phyloP scores from a whole-genome alignment of 495 filamentous ascomycete species.

The Glonium stellatum region DNA sequence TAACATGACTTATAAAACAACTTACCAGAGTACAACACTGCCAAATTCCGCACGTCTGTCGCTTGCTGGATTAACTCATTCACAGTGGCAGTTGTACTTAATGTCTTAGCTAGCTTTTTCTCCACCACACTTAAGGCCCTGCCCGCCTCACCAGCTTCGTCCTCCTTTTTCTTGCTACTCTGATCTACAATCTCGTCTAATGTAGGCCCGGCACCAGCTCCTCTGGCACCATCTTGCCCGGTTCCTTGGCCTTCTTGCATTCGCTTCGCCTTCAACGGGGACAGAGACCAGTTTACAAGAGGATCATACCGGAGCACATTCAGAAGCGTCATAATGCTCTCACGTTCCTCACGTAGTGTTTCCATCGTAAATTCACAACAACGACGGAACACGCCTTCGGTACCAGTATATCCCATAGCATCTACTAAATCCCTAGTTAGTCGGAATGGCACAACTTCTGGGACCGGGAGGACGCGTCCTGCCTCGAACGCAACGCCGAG shows the following conservation, averaged over 20 bases:
- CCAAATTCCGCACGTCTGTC: conserved; percentile 85
- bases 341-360: conserved; percentile 82
- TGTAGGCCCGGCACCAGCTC: conserved; percentile 31
- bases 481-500: conserved; percentile 92
- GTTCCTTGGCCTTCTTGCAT: conserved; percentile 61
- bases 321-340: conserved; percentile 94
- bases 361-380: conserved; percentile 98
- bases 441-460: conserved; percentile 91
- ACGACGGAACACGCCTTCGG: conserved; percentile 89
- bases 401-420: conserved; percentile 91
- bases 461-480: conserved; percentile 86
- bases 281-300: conserved; percentile 89
- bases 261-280: conserved; percentile 72
- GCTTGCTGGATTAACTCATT: conserved; percentile 96
- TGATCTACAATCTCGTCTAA: conserved; percentile 19
- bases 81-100: conserved; percentile 90
- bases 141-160: conserved; percentile 84
- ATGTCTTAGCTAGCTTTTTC: conserved; percentile 86
- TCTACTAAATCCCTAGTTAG: conserved; percentile 94
- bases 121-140: conserved; percentile 83
- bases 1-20: background rate
- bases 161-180: conserved; percentile 43
- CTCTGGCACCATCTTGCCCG: conserved; percentile 41
- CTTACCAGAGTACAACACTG: conserved; percentile 73
- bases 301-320: conserved; percentile 96